phyloP scores from a whole-genome alignment of 306 rosid species.

The Casuarina cunninghamiana region DNA sequence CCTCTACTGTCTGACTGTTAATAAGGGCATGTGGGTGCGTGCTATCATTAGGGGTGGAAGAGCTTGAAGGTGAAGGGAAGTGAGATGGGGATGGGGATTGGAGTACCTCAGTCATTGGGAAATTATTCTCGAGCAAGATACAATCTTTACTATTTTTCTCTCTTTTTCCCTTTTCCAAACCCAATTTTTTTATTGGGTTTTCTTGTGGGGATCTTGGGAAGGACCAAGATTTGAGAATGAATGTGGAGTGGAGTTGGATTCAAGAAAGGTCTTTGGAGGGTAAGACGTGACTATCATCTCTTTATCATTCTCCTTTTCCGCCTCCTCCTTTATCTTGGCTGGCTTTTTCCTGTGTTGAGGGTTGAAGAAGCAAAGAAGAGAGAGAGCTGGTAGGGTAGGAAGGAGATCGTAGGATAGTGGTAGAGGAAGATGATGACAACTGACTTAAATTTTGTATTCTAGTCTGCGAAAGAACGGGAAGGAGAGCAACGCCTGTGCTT shows the following conservation, averaged over 20 bases:
- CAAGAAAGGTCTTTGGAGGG: conserved; percentile 69
- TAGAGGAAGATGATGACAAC: conserved; percentile 6
- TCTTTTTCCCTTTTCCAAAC: neutral
- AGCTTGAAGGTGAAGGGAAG: conserved; percentile 89
- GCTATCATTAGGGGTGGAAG: conserved; percentile 57
- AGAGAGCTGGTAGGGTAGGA: conserved; percentile 25
- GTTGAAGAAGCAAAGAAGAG: conserved; percentile 32
- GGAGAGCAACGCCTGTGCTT: conserved; percentile 20
- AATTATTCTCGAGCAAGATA: conserved; percentile 21
- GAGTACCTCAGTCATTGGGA: conserved; percentile 71
- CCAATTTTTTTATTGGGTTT: conserved; percentile 17
- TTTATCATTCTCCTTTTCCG: conserved; percentile 8
- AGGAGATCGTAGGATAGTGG: conserved; percentile 35
- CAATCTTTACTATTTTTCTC: conserved; percentile 20
- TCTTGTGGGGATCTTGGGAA: conserved; percentile 29
- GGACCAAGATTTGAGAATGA: conserved; percentile 40
- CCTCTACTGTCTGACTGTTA: conserved; percentile 47
- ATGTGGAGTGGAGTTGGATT: conserved; percentile 70
- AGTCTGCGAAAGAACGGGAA: neutral
- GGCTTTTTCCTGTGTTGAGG: conserved; percentile 28
- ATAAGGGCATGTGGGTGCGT: conserved; percentile 56
- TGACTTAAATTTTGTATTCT: neutral
- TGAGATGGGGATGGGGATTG: conserved; percentile 72
- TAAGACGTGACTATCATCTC: conserved; percentile 67
- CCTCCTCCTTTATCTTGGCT: conserved; percentile 11